Base-by-base conservation (phyloP, 2,329 filamentous ascomycete species). In the Epichloe bromicola region DNA sequence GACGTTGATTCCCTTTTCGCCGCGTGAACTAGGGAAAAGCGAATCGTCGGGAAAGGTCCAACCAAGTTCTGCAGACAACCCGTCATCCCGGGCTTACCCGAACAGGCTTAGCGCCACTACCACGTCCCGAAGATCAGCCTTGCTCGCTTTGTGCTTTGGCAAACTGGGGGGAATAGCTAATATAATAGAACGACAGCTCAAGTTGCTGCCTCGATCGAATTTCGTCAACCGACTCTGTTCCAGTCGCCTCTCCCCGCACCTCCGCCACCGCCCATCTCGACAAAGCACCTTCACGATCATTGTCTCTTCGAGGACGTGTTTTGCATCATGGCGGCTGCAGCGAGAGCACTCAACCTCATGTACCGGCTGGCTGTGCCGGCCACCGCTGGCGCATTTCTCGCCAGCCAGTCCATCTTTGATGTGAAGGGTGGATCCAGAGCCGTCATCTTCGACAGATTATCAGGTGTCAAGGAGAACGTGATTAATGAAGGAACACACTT, bases 401-500 rank as follows among this genome's bases (percentile, higher is more conserved):
- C 80, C 58, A 84, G 89, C 68, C 79, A 87, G 58, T 88, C 89
- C 53, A 80, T 98, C 56, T 98, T 96, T 82, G 93, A 98, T 70
- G 93, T 98, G 66, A 90, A 88, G 68, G 93, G 93, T 66, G 93
- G 93, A 61, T 85, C 85, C 56, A 83, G 93, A 64, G 93, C 93
- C 55, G 90, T 98, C 72, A 98, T 98, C 74, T 98, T 98, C 75
- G 94, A 98, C 75, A 79, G 93, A 57, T 59, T 97, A 60, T 79
- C 82, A 48, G 93, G 93, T 73, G 93, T 98, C 58, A 91, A 94
- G 75, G 91, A 98, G 60, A 73, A 79, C 47, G 93, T 98, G 52
- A 75, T 93, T 63, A 95, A 89, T 69, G 93, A 98, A 74, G 93
- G 93, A 64, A 98, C 93, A 51, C 93, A 98, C 70, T 95, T 98